Percentiles rank a stretch among this genome's conserved stretches.
phyloP scores from a whole-genome alignment of 345 rosid genomes.

The Eucalyptus caleyi region DNA sequence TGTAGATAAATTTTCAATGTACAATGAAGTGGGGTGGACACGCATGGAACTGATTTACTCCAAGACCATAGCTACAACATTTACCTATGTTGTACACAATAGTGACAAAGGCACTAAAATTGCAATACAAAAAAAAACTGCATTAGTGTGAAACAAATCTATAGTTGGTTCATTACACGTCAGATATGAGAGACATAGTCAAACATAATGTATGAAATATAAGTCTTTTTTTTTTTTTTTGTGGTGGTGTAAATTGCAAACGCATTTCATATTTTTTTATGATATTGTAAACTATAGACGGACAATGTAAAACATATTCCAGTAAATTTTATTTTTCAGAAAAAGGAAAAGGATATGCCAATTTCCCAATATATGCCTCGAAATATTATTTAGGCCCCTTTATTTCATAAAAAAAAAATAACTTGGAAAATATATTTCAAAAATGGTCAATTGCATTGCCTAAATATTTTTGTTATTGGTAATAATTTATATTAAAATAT shows the following conservation, averaged over 20 bases:
- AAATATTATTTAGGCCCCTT: background rate
- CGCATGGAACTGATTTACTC: too few species aligned
- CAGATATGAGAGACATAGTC: background rate
- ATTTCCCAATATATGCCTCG: background rate
- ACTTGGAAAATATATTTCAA: too few species aligned
- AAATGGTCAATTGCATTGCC: too few species aligned
- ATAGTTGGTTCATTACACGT: background rate
- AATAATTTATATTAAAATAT: too few species aligned
- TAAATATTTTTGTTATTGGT: too few species aligned
- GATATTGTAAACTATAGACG: background rate
- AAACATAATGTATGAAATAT: background rate
- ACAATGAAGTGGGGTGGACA: too few species aligned
- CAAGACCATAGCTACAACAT: too few species aligned
- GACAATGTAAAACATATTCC: background rate
- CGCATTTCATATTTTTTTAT: background rate
- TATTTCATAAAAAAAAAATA: too few species aligned
- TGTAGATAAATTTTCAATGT: too few species aligned
- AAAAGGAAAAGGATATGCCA: background rate
- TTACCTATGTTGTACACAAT: too few species aligned
- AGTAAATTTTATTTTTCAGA: background rate
- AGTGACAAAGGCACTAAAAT: too few species aligned
- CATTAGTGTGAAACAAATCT: background rate
- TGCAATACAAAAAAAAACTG: too few species aligned
- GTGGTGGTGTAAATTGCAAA: background rate
- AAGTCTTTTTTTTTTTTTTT: background rate